phyloP scores from a whole-genome alignment of 768 basidiomycete species.

The Sutorius australiensis region DNA sequence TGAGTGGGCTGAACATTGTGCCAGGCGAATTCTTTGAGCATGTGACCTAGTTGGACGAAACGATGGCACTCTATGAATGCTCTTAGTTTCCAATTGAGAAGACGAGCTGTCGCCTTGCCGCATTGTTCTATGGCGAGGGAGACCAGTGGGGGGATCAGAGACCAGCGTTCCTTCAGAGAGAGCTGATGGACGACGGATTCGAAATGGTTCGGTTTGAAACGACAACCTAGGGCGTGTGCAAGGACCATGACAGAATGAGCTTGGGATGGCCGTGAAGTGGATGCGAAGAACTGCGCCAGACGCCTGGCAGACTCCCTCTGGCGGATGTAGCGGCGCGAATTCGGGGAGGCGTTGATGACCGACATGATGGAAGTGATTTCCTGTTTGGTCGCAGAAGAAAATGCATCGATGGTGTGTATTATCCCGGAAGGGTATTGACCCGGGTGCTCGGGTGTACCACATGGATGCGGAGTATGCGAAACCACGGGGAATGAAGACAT shows the following conservation, averaged over 20 bases:
- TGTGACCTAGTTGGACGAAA: slow-evolving; percentile 42
- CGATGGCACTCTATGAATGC: slow-evolving; percentile 54
- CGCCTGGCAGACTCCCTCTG: slow-evolving; percentile 31
- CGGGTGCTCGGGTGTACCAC: background rate
- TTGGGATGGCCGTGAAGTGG: slow-evolving; percentile 34
- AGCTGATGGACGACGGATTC: slow-evolving; percentile 52
- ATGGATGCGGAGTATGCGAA: background rate
- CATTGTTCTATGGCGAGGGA: slow-evolving; percentile 47
- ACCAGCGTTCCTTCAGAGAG: slow-evolving; percentile 48
- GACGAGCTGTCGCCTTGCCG: slow-evolving; percentile 46
- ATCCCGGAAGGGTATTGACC: slow-evolving; percentile 24
- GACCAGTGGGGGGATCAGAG: slow-evolving; percentile 44
- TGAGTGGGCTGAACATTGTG: slow-evolving; percentile 47
- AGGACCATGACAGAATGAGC: slow-evolving; percentile 46
- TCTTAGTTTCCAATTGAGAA: slow-evolving; percentile 69
- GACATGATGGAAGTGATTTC: slow-evolving; percentile 8
- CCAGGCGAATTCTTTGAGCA: slow-evolving; percentile 49
- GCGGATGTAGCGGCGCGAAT: slow-evolving; percentile 26
- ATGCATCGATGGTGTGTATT: slow-evolving; percentile 25
- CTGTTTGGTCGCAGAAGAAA: slow-evolving; percentile 16
- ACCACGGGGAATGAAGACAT: background rate
- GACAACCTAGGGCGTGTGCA: slow-evolving; percentile 47
- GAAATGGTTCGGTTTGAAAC: slow-evolving; percentile 52
- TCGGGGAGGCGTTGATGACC: slow-evolving; percentile 22
- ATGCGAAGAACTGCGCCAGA: slow-evolving; percentile 34